Evolutionary conservation across 1,284 basidiomycete genomes (phyloP).

Genomic region (Fomitopsis betulina): DNA sequence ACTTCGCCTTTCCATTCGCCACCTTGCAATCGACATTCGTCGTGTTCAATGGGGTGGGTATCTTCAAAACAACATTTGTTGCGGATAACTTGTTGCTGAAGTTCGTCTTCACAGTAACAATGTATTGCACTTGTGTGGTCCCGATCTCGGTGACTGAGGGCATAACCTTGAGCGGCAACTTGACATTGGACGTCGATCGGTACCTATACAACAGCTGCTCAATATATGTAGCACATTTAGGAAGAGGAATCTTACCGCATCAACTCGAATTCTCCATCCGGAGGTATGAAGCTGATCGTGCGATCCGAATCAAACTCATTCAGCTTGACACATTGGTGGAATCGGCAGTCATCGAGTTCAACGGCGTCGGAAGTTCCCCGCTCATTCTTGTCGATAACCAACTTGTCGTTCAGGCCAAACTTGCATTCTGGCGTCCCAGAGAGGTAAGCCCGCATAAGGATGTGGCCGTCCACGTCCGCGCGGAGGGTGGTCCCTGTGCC

Average conservation of each 20-base stretch:
- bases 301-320: constrained; percentile 92
- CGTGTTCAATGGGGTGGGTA: constrained; percentile 95
- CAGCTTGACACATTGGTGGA: constrained; percentile 97
- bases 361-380: constrained; percentile 67
- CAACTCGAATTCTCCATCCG: constrained; percentile 98
- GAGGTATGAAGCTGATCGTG: constrained; percentile 95
- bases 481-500: constrained; percentile 78
- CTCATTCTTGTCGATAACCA: constrained; percentile 88
- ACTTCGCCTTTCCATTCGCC: constrained; percentile 93
- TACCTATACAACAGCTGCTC: constrained; percentile 58
- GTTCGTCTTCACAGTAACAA: constrained; percentile 83
- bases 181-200: constrained; percentile 93
- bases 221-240: neutral
- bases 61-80: constrained; percentile 87
- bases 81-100: constrained; percentile 92
- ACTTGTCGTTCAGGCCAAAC: constrained; percentile 97
- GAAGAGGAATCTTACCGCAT: constrained; percentile 66
- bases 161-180: constrained; percentile 87
- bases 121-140: constrained; percentile 89
- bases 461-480: constrained; percentile 98
- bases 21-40: constrained; percentile 91
- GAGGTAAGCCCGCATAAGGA: constrained; percentile 96
- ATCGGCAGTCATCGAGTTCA: constrained; percentile 95
- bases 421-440: constrained; percentile 97
- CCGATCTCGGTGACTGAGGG: constrained; percentile 92